These are phyloP conservation scores for Alternaria sp. DNA, from an alignment of 2,329 filamentous ascomycete genomes.

Conservation along the genomic window DNA sequence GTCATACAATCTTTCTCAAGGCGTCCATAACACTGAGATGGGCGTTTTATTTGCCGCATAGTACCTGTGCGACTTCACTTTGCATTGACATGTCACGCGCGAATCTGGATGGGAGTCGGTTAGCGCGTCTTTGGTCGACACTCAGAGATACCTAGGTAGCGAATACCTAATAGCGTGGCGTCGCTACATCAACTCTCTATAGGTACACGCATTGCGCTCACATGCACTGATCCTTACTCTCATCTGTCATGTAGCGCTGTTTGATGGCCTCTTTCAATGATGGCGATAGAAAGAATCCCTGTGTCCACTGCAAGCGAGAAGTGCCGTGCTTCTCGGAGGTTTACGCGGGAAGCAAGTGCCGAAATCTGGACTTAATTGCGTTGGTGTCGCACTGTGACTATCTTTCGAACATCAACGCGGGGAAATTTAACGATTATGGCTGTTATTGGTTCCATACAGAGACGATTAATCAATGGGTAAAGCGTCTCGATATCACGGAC, in stretches of 20 bases:
- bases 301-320: background rate
- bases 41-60: conserved; percentile 1
- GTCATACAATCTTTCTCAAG: background rate
- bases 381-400: background rate
- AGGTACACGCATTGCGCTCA: background rate
- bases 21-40: background rate
- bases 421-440: background rate
- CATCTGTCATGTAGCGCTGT: background rate
- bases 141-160: background rate
- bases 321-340: conserved; percentile 11
- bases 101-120: background rate
- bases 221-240: background rate
- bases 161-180: background rate
- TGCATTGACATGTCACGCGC: background rate
- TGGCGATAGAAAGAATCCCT: background rate
- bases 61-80: conserved; percentile 6
- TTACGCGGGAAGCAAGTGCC: conserved; percentile 13
- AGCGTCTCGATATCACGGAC: conserved; percentile 8
- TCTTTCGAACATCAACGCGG: background rate
- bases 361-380: conserved; percentile 9
- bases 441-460: conserved; percentile 9
- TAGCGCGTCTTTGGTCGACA: background rate
- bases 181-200: background rate
- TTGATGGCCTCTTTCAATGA: background rate
- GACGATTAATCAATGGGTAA: conserved; percentile 18